These are phyloP conservation scores for Aspergillus wentii DNA, from an alignment of 495 filamentous ascomycete species.

Conservation along the genomic window DNA sequence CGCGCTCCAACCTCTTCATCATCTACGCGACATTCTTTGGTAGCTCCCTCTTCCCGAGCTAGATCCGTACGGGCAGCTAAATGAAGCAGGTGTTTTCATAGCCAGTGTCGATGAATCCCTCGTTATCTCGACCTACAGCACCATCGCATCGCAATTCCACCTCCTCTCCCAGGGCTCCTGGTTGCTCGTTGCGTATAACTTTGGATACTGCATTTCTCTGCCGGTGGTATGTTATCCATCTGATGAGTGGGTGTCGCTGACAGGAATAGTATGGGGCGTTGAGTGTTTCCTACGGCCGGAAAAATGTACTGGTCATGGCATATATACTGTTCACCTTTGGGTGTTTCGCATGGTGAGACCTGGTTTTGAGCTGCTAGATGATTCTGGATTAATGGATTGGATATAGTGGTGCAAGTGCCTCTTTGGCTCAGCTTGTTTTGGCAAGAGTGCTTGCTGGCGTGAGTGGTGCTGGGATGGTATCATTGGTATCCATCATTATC, in stretches of 20 bases:
- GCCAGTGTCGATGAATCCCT: slow-evolving; percentile 23
- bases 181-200: slow-evolving; percentile 25
- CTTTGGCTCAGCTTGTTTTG: slow-evolving; percentile 9
- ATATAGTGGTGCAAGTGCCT: slow-evolving; percentile 12
- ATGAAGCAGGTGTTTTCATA: slow-evolving; percentile 23
- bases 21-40: slow-evolving; percentile 7
- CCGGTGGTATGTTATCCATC: slow-evolving; percentile 18
- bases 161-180: slow-evolving; percentile 17
- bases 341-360: slow-evolving; percentile 25
- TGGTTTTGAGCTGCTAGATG: background rate
- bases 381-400: background rate
- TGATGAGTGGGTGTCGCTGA: background rate
- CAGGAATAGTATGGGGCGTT: slow-evolving; percentile 16
- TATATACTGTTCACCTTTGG: slow-evolving; percentile 26
- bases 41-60: slow-evolving; percentile 1
- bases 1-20: slow-evolving; percentile 2
- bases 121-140: slow-evolving; percentile 20
- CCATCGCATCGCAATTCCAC: slow-evolving; percentile 27
- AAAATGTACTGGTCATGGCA: slow-evolving; percentile 17
- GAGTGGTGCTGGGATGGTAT: slow-evolving; percentile 15
- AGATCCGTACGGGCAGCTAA: too few relatives aligned
- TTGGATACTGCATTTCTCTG: slow-evolving; percentile 28
- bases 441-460: slow-evolving; percentile 15
- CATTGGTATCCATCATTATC: slow-evolving; percentile 16
- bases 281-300: slow-evolving; percentile 27